Base-by-base conservation (phyloP, 2,329 filamentous ascomycete species). In the Alternaria brassicae region DNA sequence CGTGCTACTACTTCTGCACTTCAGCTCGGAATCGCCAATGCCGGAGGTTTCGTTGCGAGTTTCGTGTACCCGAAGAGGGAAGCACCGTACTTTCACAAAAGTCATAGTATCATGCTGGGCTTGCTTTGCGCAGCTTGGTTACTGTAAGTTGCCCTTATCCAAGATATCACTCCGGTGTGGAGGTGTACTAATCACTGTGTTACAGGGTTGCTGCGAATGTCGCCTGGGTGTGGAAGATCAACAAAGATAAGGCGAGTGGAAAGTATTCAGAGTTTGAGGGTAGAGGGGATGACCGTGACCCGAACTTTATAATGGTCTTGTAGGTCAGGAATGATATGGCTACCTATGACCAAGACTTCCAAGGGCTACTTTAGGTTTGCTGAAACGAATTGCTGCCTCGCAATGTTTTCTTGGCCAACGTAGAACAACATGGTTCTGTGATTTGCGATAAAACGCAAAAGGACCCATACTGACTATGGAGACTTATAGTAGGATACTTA, bases 21-120 rank as follows among this genome's bases (percentile, higher is more conserved):
- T 65, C 88, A 91, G 73, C 79, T 91, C 25, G 85, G 85, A 1
- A 85, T 90, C 64, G 88, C 88, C 0, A 91, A 91, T 63, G 85
- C 83, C 7, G 88, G 88, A 44, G 88, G 88, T 0, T 89, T 90
- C 65, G 87, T 90, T 2, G 85, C 88, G 0, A 86, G 83, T 0
- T 89, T 89, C 68, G 83, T 87, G 4, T 90, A 90, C 63, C 86
- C 86, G 3, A 81, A 81, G 48, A 72, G 67, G 0, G 80, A 90
- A 51, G 83, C 80, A 0, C 87, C 88, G 0, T 78, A 82, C 52
- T 90, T 86, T 58, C 84, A 86, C 61, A 80, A 82, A 42, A 87
- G 88, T 2, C 88, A 90, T 70, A 87, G 83, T 0, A 81, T 89
- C 10, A 81, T 90, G 27, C 68, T 90, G 25, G 82, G 86, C 0